Evolutionary conservation across 139 green algal species (phyloP).

Genomic region (Astrephomene gubernaculifera): DNA sequence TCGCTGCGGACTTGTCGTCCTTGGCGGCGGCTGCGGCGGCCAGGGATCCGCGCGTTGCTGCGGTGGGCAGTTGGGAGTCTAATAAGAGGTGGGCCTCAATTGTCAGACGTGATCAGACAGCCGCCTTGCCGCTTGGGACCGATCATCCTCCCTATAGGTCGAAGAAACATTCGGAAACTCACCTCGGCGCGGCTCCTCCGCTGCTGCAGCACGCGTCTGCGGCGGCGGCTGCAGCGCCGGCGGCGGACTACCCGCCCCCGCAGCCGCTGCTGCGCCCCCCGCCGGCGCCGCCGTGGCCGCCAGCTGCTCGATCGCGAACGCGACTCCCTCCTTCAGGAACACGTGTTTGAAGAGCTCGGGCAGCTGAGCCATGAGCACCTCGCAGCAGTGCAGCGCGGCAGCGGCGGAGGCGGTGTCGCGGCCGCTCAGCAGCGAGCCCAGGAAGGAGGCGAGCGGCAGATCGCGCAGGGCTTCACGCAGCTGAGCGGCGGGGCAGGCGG

Average conservation of each 20-base stretch:
- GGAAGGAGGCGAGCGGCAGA: slow-evolving; percentile 82
- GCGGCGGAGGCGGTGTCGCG: slow-evolving; percentile 70
- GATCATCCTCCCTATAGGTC: no score
- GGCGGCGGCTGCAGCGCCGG: neutral
- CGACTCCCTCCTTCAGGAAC: slow-evolving; percentile 95
- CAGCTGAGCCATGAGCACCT: slow-evolving; percentile 94
- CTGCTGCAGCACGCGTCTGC: neutral
- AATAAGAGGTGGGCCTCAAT: no score
- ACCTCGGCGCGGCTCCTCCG: neutral
- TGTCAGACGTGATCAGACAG: no score
- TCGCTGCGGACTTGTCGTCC: neutral
- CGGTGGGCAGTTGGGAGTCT: no score
- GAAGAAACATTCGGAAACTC: neutral
- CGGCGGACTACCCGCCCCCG: neutral
- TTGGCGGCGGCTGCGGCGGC: neutral
- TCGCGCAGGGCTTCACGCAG: slow-evolving; percentile 77
- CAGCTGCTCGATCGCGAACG: slow-evolving; percentile 89
- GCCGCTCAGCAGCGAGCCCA: slow-evolving; percentile 82
- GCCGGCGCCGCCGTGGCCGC: slow-evolving; percentile 37
- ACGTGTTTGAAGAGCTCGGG: slow-evolving; percentile 74
- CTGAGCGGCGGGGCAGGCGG: slow-evolving; percentile 58
- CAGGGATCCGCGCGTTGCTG: neutral
- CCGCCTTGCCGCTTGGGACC: no score
- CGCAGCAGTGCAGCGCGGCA: slow-evolving; percentile 47
- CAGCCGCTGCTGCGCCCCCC: slow-evolving; percentile 1